Percentiles rank a stretch among this genome's conserved stretches.
Evolutionary conservation across 2,329 filamentous ascomycete genomes (phyloP).

Genomic region (Lasiodiplodia sp.): DNA sequence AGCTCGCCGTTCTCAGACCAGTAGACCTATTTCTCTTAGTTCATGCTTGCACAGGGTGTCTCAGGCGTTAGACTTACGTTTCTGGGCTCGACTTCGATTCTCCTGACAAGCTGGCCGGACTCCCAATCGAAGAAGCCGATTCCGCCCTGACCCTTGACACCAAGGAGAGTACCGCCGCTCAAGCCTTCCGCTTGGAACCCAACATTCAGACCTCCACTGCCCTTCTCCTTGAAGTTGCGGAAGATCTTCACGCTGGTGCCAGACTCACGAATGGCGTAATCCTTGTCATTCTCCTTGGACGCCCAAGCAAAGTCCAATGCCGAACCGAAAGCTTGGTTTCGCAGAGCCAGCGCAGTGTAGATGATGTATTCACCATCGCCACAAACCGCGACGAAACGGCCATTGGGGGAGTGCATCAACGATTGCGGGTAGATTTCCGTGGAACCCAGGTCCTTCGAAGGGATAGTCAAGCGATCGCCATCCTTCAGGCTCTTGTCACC

Average conservation of each 20-base stretch:
- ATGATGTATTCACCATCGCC: slow-evolving; percentile 99
- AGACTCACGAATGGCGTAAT: slow-evolving; percentile 96
- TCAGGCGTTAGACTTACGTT: slow-evolving; percentile 52
- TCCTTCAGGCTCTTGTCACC: slow-evolving; percentile 86
- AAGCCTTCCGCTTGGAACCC: slow-evolving; percentile 95
- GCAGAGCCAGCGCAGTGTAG: slow-evolving; percentile 94
- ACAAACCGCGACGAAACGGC: slow-evolving; percentile 86
- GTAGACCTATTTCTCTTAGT: slow-evolving; percentile 68
- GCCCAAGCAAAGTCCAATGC: slow-evolving; percentile 97
- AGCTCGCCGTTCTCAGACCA: slow-evolving; percentile 98
- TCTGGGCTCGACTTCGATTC: slow-evolving; percentile 81
- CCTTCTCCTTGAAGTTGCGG: slow-evolving; percentile 95
- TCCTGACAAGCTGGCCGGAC: slow-evolving; percentile 83
- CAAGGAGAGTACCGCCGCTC: slow-evolving; percentile 85
- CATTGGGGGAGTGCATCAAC: slow-evolving; percentile 93
- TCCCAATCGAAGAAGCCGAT: slow-evolving; percentile 98
- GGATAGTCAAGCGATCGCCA: slow-evolving; percentile 81
- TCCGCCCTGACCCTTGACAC: slow-evolving; percentile 92
- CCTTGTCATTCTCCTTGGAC: slow-evolving; percentile 96
- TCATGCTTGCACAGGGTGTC: slow-evolving; percentile 2
- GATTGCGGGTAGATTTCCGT: slow-evolving; percentile 98
- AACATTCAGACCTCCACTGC: slow-evolving; percentile 81
- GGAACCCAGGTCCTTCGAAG: slow-evolving; percentile 92
- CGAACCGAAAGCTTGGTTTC: slow-evolving; percentile 96
- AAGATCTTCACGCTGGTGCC: slow-evolving; percentile 94